Evolutionary conservation across 2,329 filamentous ascomycete genomes (phyloP).

Genomic region (Achaetomium macrosporum): DNA sequence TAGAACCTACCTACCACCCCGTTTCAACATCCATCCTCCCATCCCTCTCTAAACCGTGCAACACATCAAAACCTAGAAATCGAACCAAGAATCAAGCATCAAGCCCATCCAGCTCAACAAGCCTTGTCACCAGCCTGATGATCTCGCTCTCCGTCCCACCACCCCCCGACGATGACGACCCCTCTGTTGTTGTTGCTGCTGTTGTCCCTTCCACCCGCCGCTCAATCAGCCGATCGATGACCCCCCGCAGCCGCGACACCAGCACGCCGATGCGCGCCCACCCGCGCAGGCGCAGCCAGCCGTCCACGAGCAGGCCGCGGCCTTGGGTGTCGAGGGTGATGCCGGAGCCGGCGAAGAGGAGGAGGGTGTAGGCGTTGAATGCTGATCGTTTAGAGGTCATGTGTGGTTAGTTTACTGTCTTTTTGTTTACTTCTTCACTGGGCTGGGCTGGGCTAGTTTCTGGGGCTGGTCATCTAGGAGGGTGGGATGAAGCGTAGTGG

Average conservation of each 20-base stretch:
- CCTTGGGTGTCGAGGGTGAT: slow-evolving; percentile 85
- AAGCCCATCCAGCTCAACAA: slow-evolving; percentile 86
- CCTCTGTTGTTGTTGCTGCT: slow-evolving; percentile 44
- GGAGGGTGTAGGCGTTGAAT: slow-evolving; percentile 81
- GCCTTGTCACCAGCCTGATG: slow-evolving; percentile 67
- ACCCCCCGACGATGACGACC: too few relatives aligned
- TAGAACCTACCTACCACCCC: too few relatives aligned
- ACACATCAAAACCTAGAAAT: not conserved
- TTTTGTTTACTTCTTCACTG: not conserved
- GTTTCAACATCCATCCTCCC: too few relatives aligned
- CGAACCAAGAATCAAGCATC: slow-evolving; percentile 46
- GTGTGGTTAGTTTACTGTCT: not conserved
- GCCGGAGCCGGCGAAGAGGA: slow-evolving; percentile 75
- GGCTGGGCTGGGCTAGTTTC: too few relatives aligned
- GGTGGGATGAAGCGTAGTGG: too few relatives aligned
- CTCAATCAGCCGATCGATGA: slow-evolving; percentile 81
- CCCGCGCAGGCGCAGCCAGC: slow-evolving; percentile 77
- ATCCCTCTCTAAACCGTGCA: too few relatives aligned
- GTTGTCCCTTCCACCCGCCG: slow-evolving; percentile 46
- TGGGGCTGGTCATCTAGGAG: too few relatives aligned
- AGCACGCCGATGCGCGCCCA: slow-evolving; percentile 95
- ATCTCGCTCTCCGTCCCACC: slow-evolving; percentile 52
- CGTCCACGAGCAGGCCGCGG: slow-evolving; percentile 81
- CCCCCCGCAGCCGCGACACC: slow-evolving; percentile 71
- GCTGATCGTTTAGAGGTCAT: slow-evolving; percentile 40